Conservation (phyloP, 169 alveolate genomes). For the Plasmodium inui region DNA sequence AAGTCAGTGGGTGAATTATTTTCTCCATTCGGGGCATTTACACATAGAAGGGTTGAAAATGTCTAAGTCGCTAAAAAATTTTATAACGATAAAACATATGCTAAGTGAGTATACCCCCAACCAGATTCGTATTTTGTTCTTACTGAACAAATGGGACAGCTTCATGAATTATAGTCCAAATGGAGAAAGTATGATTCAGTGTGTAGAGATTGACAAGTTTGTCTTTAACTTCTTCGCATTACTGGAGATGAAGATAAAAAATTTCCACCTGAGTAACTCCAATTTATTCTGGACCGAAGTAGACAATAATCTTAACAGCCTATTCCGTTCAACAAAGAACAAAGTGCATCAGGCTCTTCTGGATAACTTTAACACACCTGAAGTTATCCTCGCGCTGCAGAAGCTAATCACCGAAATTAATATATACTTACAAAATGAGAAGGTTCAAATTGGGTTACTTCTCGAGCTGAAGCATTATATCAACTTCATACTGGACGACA, state of each 20-base stretch:
- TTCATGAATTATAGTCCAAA: slow-evolving; percentile 92
- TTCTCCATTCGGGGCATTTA: slow-evolving; percentile 98
- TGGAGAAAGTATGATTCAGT: slow-evolving; percentile 93
- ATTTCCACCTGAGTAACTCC: slow-evolving; percentile 75
- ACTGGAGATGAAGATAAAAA: slow-evolving; percentile 87
- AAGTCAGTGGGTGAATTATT: slow-evolving; percentile 96
- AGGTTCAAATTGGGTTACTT: slow-evolving; percentile 68
- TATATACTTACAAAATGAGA: slow-evolving; percentile 77
- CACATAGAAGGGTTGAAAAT: slow-evolving; percentile 98
- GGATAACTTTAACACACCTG: slow-evolving; percentile 92
- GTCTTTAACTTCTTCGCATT: slow-evolving; percentile 94
- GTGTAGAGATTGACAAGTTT: slow-evolving; percentile 93
- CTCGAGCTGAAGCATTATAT: slow-evolving; percentile 76
- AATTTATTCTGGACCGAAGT: slow-evolving; percentile 79
- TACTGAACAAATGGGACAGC: slow-evolving; percentile 90
- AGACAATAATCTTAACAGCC: slow-evolving; percentile 75
- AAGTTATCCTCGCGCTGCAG: slow-evolving; percentile 83
- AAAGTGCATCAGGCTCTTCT: slow-evolving; percentile 38
- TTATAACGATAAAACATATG: slow-evolving; percentile 94
- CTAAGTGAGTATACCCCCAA: slow-evolving; percentile 86
- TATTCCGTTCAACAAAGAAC: slow-evolving; percentile 76
- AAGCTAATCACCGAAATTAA: slow-evolving; percentile 83
- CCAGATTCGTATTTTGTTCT: slow-evolving; percentile 92
- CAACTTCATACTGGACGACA: slow-evolving; percentile 74
- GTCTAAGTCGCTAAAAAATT: slow-evolving; percentile 98